Base-by-base conservation (phyloP, 208 protist genomes). In the Endotrypanum monterogeii region DNA sequence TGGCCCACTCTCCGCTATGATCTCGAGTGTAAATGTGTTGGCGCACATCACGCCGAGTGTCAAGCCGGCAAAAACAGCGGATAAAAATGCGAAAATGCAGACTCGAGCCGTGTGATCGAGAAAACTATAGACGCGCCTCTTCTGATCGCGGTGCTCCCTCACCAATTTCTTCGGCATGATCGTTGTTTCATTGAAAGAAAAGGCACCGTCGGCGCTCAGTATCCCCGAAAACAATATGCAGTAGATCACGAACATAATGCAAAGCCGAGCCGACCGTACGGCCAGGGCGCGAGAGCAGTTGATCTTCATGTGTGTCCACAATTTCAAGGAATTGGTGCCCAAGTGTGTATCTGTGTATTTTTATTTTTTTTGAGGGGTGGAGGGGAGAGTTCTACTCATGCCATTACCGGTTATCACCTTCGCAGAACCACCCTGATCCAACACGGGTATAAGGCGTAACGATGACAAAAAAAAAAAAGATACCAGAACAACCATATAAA, bases 1-100 rank as follows among this genome's bases (percentile, higher is more conserved):
- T 1, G 86, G 85, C 14, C 93, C 93, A 73, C 90, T 94, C 68
- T 89, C 88, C 3, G 93, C 93, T 73, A 97, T 97, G 52, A 97
- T 92, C 67, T 95, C 89, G 3, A 97, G 82, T 25, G 93, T 95
- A 63, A 95, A 88, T 30, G 84, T 90, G 82, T 97, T 90, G 46
- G 88, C 88, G 58, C 89, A 94, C 90, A 97, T 94, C 46, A 97
- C 90, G 25, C 93, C 93, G 14, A 97, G 89, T n/a, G 93, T 97
- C 30, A 97, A 83, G 9, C 93, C 93, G 12, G 93, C 89, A 76
- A 97, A 97, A 18, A 97, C 84, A 44, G 88, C 93, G 4, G 93
- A 97, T 37, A 97, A 83, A 58, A 90, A 92, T 28, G 86, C 83
- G 61, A 82, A 92, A 44, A 94, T 72, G 46, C 69, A 67, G 46